Evolutionary conservation across 805 yeast genomes (phyloP), one percentile per base, ranked within the genome.

Genomic region (Candida suzukii): DNA sequence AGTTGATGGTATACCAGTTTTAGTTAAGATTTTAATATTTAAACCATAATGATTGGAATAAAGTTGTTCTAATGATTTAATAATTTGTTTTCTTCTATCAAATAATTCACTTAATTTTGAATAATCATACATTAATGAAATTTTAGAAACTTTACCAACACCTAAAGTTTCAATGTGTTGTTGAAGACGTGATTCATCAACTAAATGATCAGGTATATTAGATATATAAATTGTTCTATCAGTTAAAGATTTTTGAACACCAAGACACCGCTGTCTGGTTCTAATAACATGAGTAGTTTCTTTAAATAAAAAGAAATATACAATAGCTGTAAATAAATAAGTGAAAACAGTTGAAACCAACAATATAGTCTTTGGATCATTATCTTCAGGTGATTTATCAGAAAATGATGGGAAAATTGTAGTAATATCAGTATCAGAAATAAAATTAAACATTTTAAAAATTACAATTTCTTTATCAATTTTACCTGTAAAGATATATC

Each of bases 291-390:
- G 61, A 14, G 64, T 61, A 18, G 83, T 77, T 52, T 65, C 73
- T 37, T 62, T 62, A 48, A 68, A 70, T 20, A 76, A 48, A 46
- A 65, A 68, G 42, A 61, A 63, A 45, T 67, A 71, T 22, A 74
- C 74, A 10, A 76, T 59, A 2, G 60, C 56, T 2, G 80, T 70
- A 56, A 78, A 78, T 13, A 68, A 46, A 52, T 76, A 78, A 2
- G 82, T 76, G 66, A 76, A 77, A 2, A 73, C 48, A 1, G 80
- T 74, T 47, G 76, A 76, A 12, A 73, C 67, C 67, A 78, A 68
- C 26, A 76, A 57, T 52, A 67, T 76, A 2, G 48, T 40, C 1
- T 49, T 35, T 4, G 66, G 61, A 32, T 60, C 41, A 9, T 25
- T 38, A 18, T 40, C 49, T 42, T 56, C 43, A 20, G 42, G 46